phyloP scores from a whole-genome alignment of 1,284 basidiomycete species.

The Ceratobasidium sp. region DNA sequence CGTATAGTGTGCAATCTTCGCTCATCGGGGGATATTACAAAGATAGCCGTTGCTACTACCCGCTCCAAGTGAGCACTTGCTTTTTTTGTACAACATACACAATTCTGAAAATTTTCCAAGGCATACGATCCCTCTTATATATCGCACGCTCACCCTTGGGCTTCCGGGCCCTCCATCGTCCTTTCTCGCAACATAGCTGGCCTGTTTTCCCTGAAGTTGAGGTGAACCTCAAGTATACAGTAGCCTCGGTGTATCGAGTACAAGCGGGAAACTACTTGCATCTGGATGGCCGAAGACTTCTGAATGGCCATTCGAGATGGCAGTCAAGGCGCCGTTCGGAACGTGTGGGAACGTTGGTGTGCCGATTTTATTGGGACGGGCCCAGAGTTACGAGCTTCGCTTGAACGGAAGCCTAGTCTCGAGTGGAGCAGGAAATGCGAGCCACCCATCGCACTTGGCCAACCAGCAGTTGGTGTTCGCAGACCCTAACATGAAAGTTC shows the following conservation, averaged over 20 bases:
- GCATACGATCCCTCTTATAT: conserved; percentile 42
- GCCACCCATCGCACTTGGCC: background rate
- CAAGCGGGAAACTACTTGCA: conserved; percentile 11
- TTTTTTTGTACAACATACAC: background rate
- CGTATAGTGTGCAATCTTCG: conserved; percentile 35
- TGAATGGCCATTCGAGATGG: conserved; percentile 27
- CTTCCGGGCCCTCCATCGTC: conserved; percentile 40
- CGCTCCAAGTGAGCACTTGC: conserved; percentile 22
- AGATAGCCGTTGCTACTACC: conserved; percentile 34
- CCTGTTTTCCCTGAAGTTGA: conserved; percentile 10
- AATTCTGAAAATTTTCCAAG: background rate
- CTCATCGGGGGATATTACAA: conserved; percentile 39
- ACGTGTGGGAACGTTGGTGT: conserved; percentile 21
- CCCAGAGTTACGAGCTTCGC: conserved; percentile 20
- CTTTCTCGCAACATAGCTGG: conserved; percentile 38
- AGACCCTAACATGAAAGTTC: background rate
- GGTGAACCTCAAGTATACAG: conserved; percentile 17
- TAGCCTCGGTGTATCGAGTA: conserved; percentile 32
- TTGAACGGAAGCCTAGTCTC: conserved; percentile 10
- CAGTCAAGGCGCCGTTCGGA: conserved; percentile 20
- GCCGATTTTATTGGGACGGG: conserved; percentile 8
- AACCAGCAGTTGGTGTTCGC: background rate
- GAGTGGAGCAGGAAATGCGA: conserved; percentile 5
- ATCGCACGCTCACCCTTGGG: conserved; percentile 38
- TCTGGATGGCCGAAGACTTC: conserved; percentile 41